Base-by-base conservation (phyloP, 2,329 filamentous ascomycete genomes). In the Claviceps citrina region DNA sequence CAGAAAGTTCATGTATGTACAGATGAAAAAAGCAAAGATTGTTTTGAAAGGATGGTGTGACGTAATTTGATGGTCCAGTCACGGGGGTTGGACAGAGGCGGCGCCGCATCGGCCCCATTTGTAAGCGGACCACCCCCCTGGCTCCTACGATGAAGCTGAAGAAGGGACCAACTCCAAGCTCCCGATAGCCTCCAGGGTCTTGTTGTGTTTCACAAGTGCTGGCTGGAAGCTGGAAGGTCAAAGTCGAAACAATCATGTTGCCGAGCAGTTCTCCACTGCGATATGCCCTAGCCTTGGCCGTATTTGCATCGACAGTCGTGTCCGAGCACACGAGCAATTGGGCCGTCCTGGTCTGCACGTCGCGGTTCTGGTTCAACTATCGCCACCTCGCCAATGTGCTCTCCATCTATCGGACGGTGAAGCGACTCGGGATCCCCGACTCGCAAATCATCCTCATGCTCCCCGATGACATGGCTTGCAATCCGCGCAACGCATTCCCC, bases 301-400 rank as follows among this genome's bases (percentile, higher is more conserved):
- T 74, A 42, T 55, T 76, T 35, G 57, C 63, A 41, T 58, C 67
- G 7, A 51, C 53, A 19, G 62, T 67, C 43, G 64, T 68, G 22
- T 74, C 77, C 49, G 81, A 89, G 52, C 91, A 98, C 64, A 98
- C 91, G 13, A 95, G 85, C 57, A 98, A 98, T 64, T 98, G 91
- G 91, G 91, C 91, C 8, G 91, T 98, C 46, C 78, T 98, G n/a
- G 91, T 98, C 43, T 91, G 84, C 48, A 98, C 91, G 5, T 98
- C 91, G 39, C 83, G 91, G 40, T 98, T 98, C 71, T 98, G 91
- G 91, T 98, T 98, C 77, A 98, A 98, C 66, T 98, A 98, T 64
- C 83, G 91, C 43, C 91, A 98, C 61, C 80, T 98, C 39, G 87
- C 91, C 60, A 98, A 98, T 65, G 91, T 94, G 15, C 77, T 98